A percentile compares a stretch with the other conserved stretches of the same genome.
Conservation (phyloP, 768 basidiomycete genomes). For the Chiua virens region DNA sequence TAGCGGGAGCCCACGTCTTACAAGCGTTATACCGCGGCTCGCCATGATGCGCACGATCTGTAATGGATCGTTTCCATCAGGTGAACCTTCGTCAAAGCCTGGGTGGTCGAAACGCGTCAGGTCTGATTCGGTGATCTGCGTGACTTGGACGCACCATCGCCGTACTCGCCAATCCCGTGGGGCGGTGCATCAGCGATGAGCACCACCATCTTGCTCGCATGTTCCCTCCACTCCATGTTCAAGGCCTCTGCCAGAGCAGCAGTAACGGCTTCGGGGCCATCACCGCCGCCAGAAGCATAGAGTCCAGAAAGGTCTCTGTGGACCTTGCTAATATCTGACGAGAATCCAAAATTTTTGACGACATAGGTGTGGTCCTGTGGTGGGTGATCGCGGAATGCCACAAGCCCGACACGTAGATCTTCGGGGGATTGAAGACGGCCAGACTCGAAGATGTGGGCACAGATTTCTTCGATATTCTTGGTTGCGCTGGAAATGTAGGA, state of each 20-base stretch:
- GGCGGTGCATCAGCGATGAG: conserved; percentile 97
- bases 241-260: conserved; percentile 86
- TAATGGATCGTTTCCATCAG: conserved; percentile 90
- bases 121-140: conserved; percentile 4
- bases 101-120: conserved; percentile 9
- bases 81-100: conserved; percentile 94
- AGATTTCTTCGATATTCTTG: conserved; percentile 95
- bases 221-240: conserved; percentile 86
- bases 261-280: conserved; percentile 96
- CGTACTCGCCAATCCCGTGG: conserved; percentile 96
- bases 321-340: conserved; percentile 85
- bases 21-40: conserved; percentile 83
- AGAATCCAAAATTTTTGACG: conserved; percentile 92
- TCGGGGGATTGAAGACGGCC: conserved; percentile 85
- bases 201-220: conserved; percentile 93
- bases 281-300: conserved; percentile 89
- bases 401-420: conserved; percentile 88
- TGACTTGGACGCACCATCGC: conserved; percentile 66
- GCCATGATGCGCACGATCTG: conserved; percentile 90
- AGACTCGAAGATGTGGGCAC: conserved; percentile 91
- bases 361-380: conserved; percentile 97
- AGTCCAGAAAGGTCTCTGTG: conserved; percentile 79
- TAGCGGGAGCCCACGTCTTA: conserved; percentile 37
- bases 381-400: conserved; percentile 96
- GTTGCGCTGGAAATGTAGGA: conserved; percentile 92